A percentile compares a stretch with the other conserved stretches of the same genome.
phyloP scores from a whole-genome alignment of 345 rosid genomes.

The Acer saccharum region DNA sequence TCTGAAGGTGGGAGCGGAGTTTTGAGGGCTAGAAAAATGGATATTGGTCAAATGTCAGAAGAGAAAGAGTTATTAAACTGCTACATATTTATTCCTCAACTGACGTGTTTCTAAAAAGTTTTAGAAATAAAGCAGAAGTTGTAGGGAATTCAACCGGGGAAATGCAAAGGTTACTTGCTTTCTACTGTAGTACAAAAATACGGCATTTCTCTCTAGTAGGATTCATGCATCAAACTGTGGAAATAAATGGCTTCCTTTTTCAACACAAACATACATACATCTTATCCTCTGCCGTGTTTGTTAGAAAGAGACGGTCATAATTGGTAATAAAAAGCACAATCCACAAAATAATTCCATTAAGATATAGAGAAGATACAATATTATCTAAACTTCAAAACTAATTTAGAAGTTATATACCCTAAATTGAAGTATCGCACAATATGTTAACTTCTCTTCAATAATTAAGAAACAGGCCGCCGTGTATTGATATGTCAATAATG shows the following conservation, averaged over 20 bases:
- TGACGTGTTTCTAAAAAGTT: neutral
- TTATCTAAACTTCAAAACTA: neutral
- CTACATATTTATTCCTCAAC: neutral
- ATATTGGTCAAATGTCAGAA: neutral
- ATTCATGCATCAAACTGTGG: conserved; percentile 2
- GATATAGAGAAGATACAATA: neutral
- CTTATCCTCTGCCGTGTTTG: neutral
- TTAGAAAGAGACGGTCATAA: neutral
- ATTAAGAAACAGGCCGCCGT: neutral
- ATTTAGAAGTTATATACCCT: neutral
- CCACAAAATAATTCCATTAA: neutral
- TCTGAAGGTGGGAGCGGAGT: neutral
- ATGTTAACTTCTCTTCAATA: neutral
- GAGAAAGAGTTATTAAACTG: neutral
- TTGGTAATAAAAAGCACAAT: neutral
- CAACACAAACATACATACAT: neutral
- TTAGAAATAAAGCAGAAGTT: neutral
- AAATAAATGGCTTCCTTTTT: conserved; percentile 2
- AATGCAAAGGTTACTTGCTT: neutral
- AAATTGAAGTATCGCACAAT: neutral
- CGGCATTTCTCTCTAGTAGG: neutral
- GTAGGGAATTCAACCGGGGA: neutral
- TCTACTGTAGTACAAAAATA: neutral
- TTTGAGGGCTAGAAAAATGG: neutral
- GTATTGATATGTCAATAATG: neutral